Conservation (phyloP, 2,329 filamentous ascomycete species). For the Botryotinia convoluta region DNA sequence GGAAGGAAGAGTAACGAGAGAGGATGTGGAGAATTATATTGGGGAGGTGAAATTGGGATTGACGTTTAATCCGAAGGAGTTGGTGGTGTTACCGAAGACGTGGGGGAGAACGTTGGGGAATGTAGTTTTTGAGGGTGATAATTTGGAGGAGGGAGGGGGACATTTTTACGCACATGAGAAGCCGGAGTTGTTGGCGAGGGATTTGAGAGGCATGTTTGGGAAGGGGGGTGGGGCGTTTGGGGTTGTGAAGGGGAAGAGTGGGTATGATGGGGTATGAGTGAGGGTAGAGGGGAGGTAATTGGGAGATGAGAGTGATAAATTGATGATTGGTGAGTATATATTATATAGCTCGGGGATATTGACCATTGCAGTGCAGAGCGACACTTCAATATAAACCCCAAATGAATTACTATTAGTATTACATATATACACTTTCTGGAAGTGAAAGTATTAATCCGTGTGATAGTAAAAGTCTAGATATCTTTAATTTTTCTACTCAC, state of each 20-base stretch:
- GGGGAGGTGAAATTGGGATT: conserved; percentile 42
- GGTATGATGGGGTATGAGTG: conserved; percentile 27
- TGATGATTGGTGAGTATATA: not conserved
- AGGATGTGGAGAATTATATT: conserved; percentile 32
- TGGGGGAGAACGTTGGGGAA: conserved; percentile 60
- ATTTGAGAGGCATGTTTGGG: conserved; percentile 58
- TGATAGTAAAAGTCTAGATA: not conserved
- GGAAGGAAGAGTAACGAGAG: conserved; percentile 31
- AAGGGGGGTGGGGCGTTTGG: conserved; percentile 47
- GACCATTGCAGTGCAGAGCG: not conserved
- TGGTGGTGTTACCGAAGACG: conserved; percentile 51
- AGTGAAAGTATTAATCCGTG: not conserved
- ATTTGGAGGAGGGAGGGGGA: conserved; percentile 39
- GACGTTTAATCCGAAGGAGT: conserved; percentile 57
- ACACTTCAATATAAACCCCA: not conserved
- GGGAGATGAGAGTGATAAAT: not conserved
- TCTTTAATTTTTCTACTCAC: not conserved
- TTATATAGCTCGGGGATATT: not conserved
- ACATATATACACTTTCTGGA: not conserved
- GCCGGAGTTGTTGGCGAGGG: conserved; percentile 51
- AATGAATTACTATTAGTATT: not conserved
- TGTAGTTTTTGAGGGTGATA: conserved; percentile 53
- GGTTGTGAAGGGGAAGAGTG: conserved; percentile 32
- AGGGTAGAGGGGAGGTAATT: too few relatives aligned
- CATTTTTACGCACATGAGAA: conserved; percentile 62